phyloP scores from a whole-genome alignment of 176 grass and related monocot species.

The Avena atlantica region DNA sequence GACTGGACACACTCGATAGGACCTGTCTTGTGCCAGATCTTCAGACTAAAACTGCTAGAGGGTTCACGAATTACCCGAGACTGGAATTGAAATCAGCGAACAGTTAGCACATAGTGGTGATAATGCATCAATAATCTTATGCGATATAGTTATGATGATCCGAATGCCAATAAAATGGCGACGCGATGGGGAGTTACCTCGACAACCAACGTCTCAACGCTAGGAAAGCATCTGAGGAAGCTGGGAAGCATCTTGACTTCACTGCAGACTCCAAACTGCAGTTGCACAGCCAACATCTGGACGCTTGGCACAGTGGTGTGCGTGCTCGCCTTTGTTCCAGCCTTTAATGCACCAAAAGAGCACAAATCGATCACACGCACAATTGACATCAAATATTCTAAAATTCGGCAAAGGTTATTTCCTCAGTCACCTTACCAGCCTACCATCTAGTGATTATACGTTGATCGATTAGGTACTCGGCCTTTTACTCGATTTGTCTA shows the following conservation, averaged over 20 bases:
- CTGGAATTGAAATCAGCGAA: background rate
- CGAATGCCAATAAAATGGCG: background rate
- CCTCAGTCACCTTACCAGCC: background rate
- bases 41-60: background rate
- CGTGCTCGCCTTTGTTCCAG: background rate
- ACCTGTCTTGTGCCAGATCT: background rate
- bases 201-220: constrained; percentile 23
- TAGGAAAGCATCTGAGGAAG: constrained; percentile 48
- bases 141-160: background rate
- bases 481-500: background rate
- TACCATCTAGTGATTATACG: background rate
- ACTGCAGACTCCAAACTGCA: background rate
- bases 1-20: background rate
- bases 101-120: background rate
- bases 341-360: constrained; percentile 13
- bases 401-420: background rate
- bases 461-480: background rate
- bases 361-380: background rate
- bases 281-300: constrained; percentile 16
- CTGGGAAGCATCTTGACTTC: constrained; percentile 22
- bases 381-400: background rate
- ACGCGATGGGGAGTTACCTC: background rate
- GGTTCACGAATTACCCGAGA: background rate
- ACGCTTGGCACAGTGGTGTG: constrained; percentile 14
- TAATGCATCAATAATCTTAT: background rate